phyloP scores from a whole-genome alignment of 139 green algal genomes.

The Chlamydomonas sp. region DNA sequence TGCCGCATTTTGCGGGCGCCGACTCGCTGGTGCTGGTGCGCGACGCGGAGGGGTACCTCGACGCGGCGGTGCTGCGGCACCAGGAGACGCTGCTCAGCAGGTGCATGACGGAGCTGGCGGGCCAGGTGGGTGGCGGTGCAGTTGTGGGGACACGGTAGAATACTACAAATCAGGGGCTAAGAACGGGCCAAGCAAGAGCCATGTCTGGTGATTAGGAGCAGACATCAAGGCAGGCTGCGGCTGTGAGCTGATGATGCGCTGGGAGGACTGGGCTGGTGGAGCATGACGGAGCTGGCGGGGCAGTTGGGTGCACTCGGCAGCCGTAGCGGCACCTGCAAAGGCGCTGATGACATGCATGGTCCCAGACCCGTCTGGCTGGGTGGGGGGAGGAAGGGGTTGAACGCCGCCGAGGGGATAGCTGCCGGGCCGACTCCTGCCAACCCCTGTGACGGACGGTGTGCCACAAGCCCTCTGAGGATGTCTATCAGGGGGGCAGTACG shows the following conservation, averaged over 20 bases:
- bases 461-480: too few relatives aligned
- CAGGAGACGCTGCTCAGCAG: conserved; percentile 46
- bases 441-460: too few relatives aligned
- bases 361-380: not conserved
- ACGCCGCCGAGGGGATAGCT: not conserved
- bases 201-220: too few relatives aligned
- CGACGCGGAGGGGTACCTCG: conserved; percentile 40
- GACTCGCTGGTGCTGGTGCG: conserved; percentile 32
- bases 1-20: not conserved
- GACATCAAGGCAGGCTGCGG: too few relatives aligned
- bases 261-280: not conserved
- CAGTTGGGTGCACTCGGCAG: conserved; percentile 2
- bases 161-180: too few relatives aligned
- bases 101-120: conserved; percentile 45
- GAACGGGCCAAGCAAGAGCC: too few relatives aligned
- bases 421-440: too few relatives aligned
- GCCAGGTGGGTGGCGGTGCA: too few relatives aligned
- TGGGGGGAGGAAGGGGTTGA: not conserved
- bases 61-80: conserved; percentile 39
- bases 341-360: not conserved
- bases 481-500: too few relatives aligned
- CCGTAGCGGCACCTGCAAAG: not conserved
- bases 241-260: too few relatives aligned
- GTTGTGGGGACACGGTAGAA: too few relatives aligned
- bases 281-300: conserved; percentile 3